A percentile compares a stretch with the other conserved stretches of the same genome.
phyloP scores from a whole-genome alignment of 495 filamentous ascomycete genomes.

The Halenospora varia region DNA sequence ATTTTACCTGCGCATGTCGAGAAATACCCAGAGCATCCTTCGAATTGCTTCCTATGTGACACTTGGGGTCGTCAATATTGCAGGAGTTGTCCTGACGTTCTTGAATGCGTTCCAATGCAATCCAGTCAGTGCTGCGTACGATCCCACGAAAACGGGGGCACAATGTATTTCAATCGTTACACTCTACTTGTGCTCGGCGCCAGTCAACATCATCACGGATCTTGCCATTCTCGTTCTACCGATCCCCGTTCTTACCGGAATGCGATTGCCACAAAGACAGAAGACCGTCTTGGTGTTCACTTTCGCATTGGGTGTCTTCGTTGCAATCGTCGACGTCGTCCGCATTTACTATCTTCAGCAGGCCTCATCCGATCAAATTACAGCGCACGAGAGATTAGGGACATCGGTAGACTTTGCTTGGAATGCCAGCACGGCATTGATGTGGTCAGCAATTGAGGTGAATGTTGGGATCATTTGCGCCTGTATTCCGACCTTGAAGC shows the following conservation, averaged over 20 bases:
- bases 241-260: conserved; percentile 79
- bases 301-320: conserved; percentile 80
- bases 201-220: conserved; percentile 28
- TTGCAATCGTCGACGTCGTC: conserved; percentile 82
- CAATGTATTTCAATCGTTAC: conserved; percentile 29
- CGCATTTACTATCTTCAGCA: conserved; percentile 85
- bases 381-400: conserved; percentile 25
- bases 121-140: conserved; percentile 53
- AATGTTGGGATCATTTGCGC: conserved; percentile 85
- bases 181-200: conserved; percentile 23
- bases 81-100: conserved; percentile 71
- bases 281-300: conserved; percentile 80
- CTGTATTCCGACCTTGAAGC: conserved; percentile 86
- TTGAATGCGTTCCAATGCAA: conserved; percentile 86
- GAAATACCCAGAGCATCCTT: conserved; percentile 21
- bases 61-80: conserved; percentile 24
- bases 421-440: conserved; percentile 80
- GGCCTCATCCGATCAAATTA: conserved; percentile 40
- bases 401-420: conserved; percentile 41
- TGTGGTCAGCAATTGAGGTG: conserved; percentile 92
- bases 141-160: neutral
- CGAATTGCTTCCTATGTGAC: conserved; percentile 25
- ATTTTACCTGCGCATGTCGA: conserved; percentile 36
- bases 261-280: conserved; percentile 78
- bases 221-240: conserved; percentile 33